Evolutionary conservation across 805 yeast species (phyloP).

Genomic region (Schwanniomyces sp.): DNA sequence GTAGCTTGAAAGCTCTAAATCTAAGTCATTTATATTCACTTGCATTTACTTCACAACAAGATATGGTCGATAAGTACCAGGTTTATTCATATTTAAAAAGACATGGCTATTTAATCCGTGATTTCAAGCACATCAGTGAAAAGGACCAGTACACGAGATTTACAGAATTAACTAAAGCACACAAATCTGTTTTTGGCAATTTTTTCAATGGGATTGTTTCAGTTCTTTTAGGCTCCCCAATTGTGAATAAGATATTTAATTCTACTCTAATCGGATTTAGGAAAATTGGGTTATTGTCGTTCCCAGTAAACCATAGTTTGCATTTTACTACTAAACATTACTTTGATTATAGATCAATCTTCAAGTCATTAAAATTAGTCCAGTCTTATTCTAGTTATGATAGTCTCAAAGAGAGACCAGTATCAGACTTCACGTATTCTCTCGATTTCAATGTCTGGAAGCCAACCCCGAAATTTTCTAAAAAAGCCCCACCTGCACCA

Average conservation of each 20-base stretch:
- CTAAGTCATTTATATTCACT: slow-evolving; percentile 64
- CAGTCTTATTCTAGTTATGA: slow-evolving; percentile 15
- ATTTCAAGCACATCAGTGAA: slow-evolving; percentile 11
- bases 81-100: slow-evolving; percentile 76
- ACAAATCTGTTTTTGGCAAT: neutral
- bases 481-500: slow-evolving; percentile 67
- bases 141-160: slow-evolving; percentile 4
- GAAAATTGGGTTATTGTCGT: slow-evolving; percentile 13
- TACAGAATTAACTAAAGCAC: neutral
- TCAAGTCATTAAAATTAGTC: slow-evolving; percentile 20
- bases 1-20: slow-evolving; percentile 41
- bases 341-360: slow-evolving; percentile 21
- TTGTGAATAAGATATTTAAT: neutral
- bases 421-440: slow-evolving; percentile 12
- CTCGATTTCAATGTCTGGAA: slow-evolving; percentile 78
- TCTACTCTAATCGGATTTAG: neutral
- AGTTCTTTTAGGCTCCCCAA: neutral
- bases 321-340: slow-evolving; percentile 25
- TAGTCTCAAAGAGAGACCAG: slow-evolving; percentile 2
- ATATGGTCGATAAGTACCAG: slow-evolving; percentile 53
- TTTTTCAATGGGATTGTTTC: neutral
- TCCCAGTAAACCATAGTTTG: slow-evolving; percentile 10
- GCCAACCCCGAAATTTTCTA: slow-evolving; percentile 70
- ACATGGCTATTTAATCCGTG: slow-evolving; percentile 68
- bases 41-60: slow-evolving; percentile 36